These are phyloP conservation scores for Epichloe brachyelytri DNA, from an alignment of 2,329 filamentous ascomycete genomes.

Conservation along the genomic window DNA sequence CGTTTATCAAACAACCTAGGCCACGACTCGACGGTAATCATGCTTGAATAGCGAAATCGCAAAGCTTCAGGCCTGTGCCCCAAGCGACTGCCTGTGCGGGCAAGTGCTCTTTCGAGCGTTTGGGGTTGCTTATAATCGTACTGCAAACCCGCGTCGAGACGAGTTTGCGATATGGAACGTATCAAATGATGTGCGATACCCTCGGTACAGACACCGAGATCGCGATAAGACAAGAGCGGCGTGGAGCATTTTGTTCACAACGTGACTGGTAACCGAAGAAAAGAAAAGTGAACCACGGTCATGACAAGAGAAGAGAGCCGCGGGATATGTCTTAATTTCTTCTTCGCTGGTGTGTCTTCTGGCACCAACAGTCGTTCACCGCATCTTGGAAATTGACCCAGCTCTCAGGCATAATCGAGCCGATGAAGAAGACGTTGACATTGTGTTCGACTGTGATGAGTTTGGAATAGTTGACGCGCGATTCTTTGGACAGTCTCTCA, in stretches of 20 bases:
- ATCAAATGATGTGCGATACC: neutral
- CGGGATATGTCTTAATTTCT: slow-evolving; percentile 7
- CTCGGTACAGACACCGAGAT: neutral
- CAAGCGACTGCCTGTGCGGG: too few relatives aligned
- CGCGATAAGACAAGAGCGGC: neutral
- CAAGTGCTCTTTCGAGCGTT: too few relatives aligned
- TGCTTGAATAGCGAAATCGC: too few relatives aligned
- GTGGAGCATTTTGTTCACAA: neutral
- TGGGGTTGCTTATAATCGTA: neutral
- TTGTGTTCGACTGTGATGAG: slow-evolving; percentile 45
- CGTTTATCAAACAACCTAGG: too few relatives aligned
- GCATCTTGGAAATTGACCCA: slow-evolving; percentile 29
- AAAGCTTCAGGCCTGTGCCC: too few relatives aligned
- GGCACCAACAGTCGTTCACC: slow-evolving; percentile 36
- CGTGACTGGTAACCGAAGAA: neutral
- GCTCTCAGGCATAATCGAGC: slow-evolving; percentile 27
- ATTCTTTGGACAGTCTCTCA: slow-evolving; percentile 35
- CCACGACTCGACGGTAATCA: too few relatives aligned
- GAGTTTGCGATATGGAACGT: slow-evolving; percentile 1
- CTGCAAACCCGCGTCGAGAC: neutral
- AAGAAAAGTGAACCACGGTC: neutral
- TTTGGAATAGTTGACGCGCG: slow-evolving; percentile 46
- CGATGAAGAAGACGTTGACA: slow-evolving; percentile 42
- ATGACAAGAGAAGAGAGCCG: neutral
- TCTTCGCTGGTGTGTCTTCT: slow-evolving; percentile 27